Percentiles rank a stretch among this genome's conserved stretches.
phyloP scores from a whole-genome alignment of 768 basidiomycete genomes.

The Ramaria rubella region DNA sequence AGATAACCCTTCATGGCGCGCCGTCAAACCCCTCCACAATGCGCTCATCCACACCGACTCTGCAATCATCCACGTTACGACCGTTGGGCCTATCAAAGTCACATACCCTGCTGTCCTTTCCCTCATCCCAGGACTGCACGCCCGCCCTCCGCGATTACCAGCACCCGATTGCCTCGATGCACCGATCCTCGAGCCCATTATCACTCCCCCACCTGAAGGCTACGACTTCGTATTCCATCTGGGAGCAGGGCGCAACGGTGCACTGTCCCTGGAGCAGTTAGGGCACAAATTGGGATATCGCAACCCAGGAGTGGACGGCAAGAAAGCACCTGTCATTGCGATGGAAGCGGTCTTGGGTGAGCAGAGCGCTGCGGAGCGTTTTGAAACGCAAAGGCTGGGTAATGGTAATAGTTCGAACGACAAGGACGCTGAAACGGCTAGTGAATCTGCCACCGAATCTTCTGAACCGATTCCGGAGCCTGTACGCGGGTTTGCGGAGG shows the following conservation, averaged over 20 bases:
- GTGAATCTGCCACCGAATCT: background rate
- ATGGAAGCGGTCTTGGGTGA: background rate
- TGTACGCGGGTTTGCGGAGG: slow-evolving; percentile 29
- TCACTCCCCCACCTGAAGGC: slow-evolving; percentile 34
- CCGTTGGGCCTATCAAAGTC: slow-evolving; percentile 47
- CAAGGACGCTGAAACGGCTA: background rate
- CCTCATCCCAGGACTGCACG: slow-evolving; percentile 51
- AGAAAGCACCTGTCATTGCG: slow-evolving; percentile 39
- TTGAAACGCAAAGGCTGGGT: slow-evolving; percentile 1
- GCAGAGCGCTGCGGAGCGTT: background rate
- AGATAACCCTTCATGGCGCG: slow-evolving; percentile 68
- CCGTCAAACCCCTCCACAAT: slow-evolving; percentile 57
- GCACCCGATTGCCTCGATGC: slow-evolving; percentile 32
- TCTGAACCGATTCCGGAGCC: background rate
- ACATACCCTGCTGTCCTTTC: slow-evolving; percentile 51
- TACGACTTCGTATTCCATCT: slow-evolving; percentile 70
- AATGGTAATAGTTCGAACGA: background rate
- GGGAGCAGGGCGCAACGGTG: slow-evolving; percentile 59
- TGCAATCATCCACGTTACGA: slow-evolving; percentile 49
- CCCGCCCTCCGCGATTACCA: slow-evolving; percentile 47
- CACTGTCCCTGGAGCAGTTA: slow-evolving; percentile 55
- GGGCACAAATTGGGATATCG: slow-evolving; percentile 63
- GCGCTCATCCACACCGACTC: slow-evolving; percentile 39
- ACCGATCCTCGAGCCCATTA: slow-evolving; percentile 20
- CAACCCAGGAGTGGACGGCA: slow-evolving; percentile 58